Evolutionary conservation across 179 eudicot genomes (phyloP).

Genomic region (Drosera spatulata): DNA sequence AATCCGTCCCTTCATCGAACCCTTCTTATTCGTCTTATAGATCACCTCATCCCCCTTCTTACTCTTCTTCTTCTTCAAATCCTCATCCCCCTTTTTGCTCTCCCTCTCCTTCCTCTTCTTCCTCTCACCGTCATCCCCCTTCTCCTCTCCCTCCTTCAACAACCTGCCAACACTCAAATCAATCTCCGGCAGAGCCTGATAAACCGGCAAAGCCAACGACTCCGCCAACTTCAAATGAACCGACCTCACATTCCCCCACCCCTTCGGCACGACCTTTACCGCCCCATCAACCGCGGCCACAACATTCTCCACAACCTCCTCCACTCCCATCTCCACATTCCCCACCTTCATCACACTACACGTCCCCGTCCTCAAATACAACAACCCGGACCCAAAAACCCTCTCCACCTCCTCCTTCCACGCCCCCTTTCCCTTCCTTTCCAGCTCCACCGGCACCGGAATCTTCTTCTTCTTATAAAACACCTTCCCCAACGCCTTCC

Average conservation of each 20-base stretch:
- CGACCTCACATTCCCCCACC: constrained; percentile 49
- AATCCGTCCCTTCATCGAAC: constrained; percentile 24
- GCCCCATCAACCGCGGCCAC: constrained; percentile 38
- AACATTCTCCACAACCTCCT: constrained; percentile 63
- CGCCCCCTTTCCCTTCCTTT: constrained; percentile 12
- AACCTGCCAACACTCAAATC: constrained; percentile 20
- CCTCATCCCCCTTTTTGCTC: constrained; percentile 3
- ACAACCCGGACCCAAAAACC: constrained; percentile 19
- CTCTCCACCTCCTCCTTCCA: constrained; percentile 80
- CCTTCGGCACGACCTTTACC: constrained; percentile 43
- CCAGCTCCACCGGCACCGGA: constrained; percentile 58
- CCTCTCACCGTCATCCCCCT: constrained; percentile 7
- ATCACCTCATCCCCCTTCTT: constrained; percentile 10
- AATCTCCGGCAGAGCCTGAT: constrained; percentile 45
- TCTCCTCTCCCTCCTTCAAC: neutral
- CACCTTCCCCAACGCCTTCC: constrained; percentile 54
- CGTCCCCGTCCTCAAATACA: constrained; percentile 54
- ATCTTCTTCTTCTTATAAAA: constrained; percentile 66
- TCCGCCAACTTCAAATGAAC: constrained; percentile 70
- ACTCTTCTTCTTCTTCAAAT: constrained; percentile 4
- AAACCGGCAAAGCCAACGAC: constrained; percentile 69
- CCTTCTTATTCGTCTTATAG: too few relatives aligned
- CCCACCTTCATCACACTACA: constrained; percentile 59
- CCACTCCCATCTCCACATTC: constrained; percentile 28
- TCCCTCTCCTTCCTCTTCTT: constrained; percentile 1